A percentile compares a stretch with the other conserved stretches of the same genome.
phyloP scores from a whole-genome alignment of 371 early-diverging fungal species.

The Dichotomocladium elegans region DNA sequence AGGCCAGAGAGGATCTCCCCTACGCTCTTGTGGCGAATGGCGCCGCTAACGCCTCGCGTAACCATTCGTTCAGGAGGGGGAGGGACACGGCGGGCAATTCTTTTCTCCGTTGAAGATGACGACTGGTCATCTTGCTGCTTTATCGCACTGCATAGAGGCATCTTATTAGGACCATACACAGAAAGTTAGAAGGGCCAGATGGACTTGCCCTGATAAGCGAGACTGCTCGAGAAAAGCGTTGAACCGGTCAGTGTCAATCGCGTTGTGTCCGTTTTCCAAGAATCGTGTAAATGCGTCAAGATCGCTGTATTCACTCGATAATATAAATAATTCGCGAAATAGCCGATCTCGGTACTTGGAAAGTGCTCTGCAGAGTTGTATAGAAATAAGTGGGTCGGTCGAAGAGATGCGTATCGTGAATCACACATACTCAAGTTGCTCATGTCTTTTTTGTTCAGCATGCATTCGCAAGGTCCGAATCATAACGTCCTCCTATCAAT shows the following conservation, averaged over 20 bases:
- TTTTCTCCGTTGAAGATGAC: background rate
- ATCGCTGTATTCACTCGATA: background rate
- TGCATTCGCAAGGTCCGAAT: background rate
- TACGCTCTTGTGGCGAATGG: constrained; percentile 58
- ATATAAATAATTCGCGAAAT: constrained; percentile 4
- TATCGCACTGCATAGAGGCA: background rate
- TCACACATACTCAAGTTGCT: background rate
- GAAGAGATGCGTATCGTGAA: background rate
- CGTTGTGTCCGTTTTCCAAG: constrained; percentile 13
- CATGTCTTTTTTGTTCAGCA: constrained; percentile 1
- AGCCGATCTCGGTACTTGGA: constrained; percentile 1
- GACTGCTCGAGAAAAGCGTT: constrained; percentile 25
- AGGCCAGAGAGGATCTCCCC: constrained; percentile 53
- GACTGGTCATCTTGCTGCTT: background rate
- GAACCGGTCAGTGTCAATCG: constrained; percentile 12
- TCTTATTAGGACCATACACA: too few species aligned
- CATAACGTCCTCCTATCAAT: background rate
- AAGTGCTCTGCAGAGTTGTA: background rate
- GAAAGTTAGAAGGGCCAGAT: too few species aligned
- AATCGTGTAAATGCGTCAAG: constrained; percentile 17
- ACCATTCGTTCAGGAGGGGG: constrained; percentile 74
- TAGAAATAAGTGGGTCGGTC: background rate
- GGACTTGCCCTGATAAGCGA: too few species aligned
- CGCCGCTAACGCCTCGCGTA: constrained; percentile 67
- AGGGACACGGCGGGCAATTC: constrained; percentile 23